phyloP scores from a whole-genome alignment of 306 rosid genomes.

The Ormosia semicastrata region DNA sequence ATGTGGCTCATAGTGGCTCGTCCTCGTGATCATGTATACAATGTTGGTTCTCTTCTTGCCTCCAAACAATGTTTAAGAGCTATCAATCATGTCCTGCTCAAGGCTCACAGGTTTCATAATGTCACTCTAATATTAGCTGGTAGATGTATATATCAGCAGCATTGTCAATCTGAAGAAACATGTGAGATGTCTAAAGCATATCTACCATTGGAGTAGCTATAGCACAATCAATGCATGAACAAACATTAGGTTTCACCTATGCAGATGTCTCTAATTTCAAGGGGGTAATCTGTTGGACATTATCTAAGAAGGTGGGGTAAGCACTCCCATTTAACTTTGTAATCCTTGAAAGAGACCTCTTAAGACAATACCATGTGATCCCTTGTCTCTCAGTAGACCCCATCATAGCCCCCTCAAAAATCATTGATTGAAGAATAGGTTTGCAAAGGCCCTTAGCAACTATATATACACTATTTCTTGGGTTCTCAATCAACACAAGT shows the following conservation, averaged over 20 bases:
- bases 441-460: not conserved
- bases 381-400: not conserved
- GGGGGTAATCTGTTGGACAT: not conserved
- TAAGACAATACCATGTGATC: not conserved
- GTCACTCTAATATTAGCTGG: not conserved
- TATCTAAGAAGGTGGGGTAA: not conserved
- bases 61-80: not conserved
- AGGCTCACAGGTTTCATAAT: too few species aligned
- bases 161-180: not conserved
- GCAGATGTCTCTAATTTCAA: not conserved
- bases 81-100: not conserved
- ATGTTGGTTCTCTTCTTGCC: not conserved
- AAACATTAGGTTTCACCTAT: not conserved
- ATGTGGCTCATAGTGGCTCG: not conserved
- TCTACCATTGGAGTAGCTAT: not conserved
- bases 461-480: not conserved
- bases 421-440: not conserved
- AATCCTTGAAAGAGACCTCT: not conserved
- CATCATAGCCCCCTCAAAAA: not conserved
- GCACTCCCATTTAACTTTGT: not conserved
- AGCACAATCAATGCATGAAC: not conserved
- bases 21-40: not conserved
- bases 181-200: slow-evolving; percentile 9
- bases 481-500: not conserved
- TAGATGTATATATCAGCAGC: not conserved